These are phyloP conservation scores for Soucietia sequanensis DNA, from an alignment of 805 yeast genomes.

Conservation along the genomic window DNA sequence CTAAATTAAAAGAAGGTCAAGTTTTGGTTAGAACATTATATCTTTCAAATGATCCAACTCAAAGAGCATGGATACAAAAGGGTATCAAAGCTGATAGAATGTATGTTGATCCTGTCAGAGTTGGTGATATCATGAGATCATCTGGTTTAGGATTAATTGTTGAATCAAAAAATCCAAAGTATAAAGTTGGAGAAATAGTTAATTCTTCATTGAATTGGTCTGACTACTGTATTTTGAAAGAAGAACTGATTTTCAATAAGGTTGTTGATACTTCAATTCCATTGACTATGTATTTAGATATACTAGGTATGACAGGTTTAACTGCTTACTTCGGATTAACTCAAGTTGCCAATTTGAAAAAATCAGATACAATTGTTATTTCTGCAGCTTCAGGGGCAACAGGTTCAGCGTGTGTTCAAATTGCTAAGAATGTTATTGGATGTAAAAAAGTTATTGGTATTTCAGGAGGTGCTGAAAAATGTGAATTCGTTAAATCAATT, in stretches of 20 bases:
- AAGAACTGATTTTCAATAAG: conserved; percentile 12
- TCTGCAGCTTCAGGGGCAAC: conserved; percentile 36
- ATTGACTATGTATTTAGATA: conserved; percentile 22
- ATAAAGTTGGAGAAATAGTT: conserved; percentile 24
- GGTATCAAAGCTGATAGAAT: conserved; percentile 19
- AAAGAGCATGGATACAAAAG: conserved; percentile 36
- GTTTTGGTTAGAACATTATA: conserved; percentile 24
- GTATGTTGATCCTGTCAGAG: conserved; percentile 20
- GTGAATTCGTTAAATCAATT: conserved; percentile 17
- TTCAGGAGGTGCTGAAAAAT: conserved; percentile 20
- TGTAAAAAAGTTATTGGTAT: conserved; percentile 29
- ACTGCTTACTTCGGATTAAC: conserved; percentile 29
- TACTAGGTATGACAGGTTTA: conserved; percentile 27
- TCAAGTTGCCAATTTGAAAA: conserved; percentile 15
- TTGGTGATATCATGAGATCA: conserved; percentile 21
- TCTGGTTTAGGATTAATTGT: conserved; percentile 24
- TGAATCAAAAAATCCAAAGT: conserved; percentile 20
- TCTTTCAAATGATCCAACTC: conserved; percentile 37
- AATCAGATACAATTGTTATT: conserved; percentile 21
- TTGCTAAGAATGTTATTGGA: conserved; percentile 27
- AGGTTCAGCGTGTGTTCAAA: conserved; percentile 30
- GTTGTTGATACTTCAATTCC: conserved; percentile 17
- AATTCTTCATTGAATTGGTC: conserved; percentile 21
- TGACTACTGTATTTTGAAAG: conserved; percentile 17
- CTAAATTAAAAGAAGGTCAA: conserved; percentile 21